phyloP scores from a whole-genome alignment of 139 green algal genomes.

The Tetratostichococcus sp. region DNA sequence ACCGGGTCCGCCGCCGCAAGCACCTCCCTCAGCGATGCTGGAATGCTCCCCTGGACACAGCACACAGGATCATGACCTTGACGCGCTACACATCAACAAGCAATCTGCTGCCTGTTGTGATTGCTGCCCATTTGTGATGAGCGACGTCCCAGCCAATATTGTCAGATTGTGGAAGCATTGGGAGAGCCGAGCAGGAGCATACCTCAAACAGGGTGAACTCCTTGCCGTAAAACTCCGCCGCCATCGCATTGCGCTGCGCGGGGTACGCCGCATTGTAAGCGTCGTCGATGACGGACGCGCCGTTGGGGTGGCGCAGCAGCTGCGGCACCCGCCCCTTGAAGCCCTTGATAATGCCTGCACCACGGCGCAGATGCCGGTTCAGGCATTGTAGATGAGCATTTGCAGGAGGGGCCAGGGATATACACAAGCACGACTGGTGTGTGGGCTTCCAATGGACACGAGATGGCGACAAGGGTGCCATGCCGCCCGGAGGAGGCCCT shows the following conservation, averaged over 20 bases:
- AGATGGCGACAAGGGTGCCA: background rate
- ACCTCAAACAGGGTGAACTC: constrained; percentile 71
- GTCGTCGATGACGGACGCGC: constrained; percentile 74
- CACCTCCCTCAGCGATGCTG: constrained; percentile 49
- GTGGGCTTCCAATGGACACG: background rate
- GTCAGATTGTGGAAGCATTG: too few relatives aligned
- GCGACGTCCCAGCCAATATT: too few relatives aligned
- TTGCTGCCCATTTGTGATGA: too few relatives aligned
- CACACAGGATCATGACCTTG: too few relatives aligned
- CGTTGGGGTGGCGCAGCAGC: constrained; percentile 80
- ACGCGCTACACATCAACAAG: background rate
- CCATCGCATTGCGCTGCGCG: constrained; percentile 57
- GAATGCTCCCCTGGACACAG: constrained; percentile 17
- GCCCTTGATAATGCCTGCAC: constrained; percentile 53
- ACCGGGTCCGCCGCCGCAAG: constrained; percentile 32
- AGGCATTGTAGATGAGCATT: background rate
- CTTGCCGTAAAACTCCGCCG: constrained; percentile 73
- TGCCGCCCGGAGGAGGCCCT: background rate
- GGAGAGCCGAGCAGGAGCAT: too few relatives aligned
- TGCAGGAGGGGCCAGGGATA: too few relatives aligned
- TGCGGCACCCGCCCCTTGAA: constrained; percentile 67
- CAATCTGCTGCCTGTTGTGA: background rate
- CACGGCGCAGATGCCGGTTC: background rate
- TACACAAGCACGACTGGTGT: background rate
- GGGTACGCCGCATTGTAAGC: constrained; percentile 57